Base-by-base conservation (phyloP, 345 rosid genomes). In the Toxicodendron radicans region DNA sequence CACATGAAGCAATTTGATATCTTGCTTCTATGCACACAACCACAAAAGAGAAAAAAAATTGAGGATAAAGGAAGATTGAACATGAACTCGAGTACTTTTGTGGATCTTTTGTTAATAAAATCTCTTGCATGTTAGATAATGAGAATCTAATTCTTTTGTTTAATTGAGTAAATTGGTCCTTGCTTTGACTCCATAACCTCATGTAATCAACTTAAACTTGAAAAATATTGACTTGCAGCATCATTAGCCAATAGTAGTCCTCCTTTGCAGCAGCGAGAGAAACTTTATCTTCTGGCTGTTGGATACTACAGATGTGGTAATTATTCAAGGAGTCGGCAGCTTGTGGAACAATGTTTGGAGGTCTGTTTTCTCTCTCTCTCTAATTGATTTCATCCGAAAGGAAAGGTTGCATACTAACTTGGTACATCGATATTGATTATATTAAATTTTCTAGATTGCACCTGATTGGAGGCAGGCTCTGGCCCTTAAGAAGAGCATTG, bases 381-480 rank as follows among this genome's bases (percentile, higher is more conserved):
- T 53, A 52, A 60, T 35, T 52, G 43, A 46, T 35, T 62, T 45
- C 4, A 13, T 49, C 18, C 3, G 3, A 49, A 49, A 11, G 5
- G 17, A 3, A 3, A 49, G 3, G 53, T 6, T 35, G 5, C 3
- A 35, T 35, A 4, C 38, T 35, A 35, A 3, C 7, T 27, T 27
- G 30, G 30, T 27, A 27, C 30, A 2, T 27, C 2, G 2, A 35
- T 2, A 35, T 35, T 2, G 38, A 35, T 35, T 35, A 35, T n/a
- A 49, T n/a, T 54, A 10, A 10, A 7, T 58, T 13, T 56, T 64
- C 77, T 74, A 92, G 97, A 82, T 88, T 74, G 87, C 85, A 76
- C 94, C 96, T 62, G 93, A 92, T 72, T 92, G 94, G 96, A 89
- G 89, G 80, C 97, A 91, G 80, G 92, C 97, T 68, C 77, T 83